Base-by-base conservation (phyloP, 257 asterid species). In the Nicotiana noctiflora region DNA sequence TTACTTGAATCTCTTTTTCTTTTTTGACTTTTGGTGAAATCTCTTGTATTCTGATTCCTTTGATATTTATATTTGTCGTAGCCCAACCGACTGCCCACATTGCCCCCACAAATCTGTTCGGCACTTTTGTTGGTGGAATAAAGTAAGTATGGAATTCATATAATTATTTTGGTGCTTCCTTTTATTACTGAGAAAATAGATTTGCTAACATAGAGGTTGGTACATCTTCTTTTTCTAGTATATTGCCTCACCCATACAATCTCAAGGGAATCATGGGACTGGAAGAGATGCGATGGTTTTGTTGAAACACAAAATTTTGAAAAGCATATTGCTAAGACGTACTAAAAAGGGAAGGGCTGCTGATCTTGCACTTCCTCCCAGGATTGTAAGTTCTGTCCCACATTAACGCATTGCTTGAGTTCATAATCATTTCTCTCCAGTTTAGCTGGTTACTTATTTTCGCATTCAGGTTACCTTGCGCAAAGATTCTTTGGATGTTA, bases 61-160 rank as follows among this genome's bases (percentile, higher is more conserved):
- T 79, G 67, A 51, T 80, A 11, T 34, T 70, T 27, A 60, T 63
- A 32, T 81, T 32, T 76, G 81, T 64, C 80, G 79, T 95, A 95
- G 98, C 84, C 78, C 92, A 77, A 63, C 86, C 75, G 94, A 90
- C 10, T 95, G 99, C 81, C 84, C 93, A 21, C 83, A 87, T 60
- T 95, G 99, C 84, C 88, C 88, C 64, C 99, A 95, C 88, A 91
- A 85, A 86, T 81, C 89, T 84, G 93, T 92, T 56, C 87, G 99
- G 17, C 98, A 95, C 85, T 95, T 95, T 80, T 95, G 99, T 88
- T 95, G 99, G 99, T 95, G 99, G 99, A 93, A 92, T 84, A 92
- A 82, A 89, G 99, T 95, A 81, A 88, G 97, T 86, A 78, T 75
- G 56, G 32, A 77, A 75, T 63, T 34, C 82, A 56, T 25, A n/a